Base-by-base conservation (phyloP, 2,329 filamentous ascomycete species). In the Monosporascus sp. region DNA sequence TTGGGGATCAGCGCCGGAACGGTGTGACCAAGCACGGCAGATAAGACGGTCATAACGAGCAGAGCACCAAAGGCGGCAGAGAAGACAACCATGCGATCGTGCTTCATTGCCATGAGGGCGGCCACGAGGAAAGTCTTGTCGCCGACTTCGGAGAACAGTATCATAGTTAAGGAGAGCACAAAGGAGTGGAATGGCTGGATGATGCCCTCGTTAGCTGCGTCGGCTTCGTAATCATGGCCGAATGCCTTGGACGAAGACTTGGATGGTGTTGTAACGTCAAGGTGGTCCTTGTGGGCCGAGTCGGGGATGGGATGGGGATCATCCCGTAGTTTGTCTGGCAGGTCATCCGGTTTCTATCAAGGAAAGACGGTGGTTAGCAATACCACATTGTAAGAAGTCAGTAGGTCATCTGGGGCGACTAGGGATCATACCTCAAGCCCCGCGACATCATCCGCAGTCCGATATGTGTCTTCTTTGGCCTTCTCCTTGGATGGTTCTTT, bases 71-170 rank as follows among this genome's bases (percentile, higher is more conserved):
- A 93, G n/a, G 94, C 94, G 7, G 94, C 91, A 2, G 90, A 89
- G 73, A 99, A 99, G 56, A 99, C 94, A 14, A 97, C 81, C 58
- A 96, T 76, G 50, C 94, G 87, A 57, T 94, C 88, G 65, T 99
- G 93, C 69, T 96, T 94, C 94, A 99, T 99, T 14, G 94, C 94
- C 94, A 99, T 99, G 18, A 99, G 82, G 7, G 92, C 93, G 6
- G 94, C 94, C 22, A 99, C 90, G 44, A 99, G 80, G 76, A 99
- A 99, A 0, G 94, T 99, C 75, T 99, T 99, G 81, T 99, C 94
- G 58, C 94, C 94, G 63, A 99, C 85, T 70, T 99, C 94, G 47
- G 93, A 97, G 63, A 97, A 88, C 57, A 97, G 77, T 64, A 99
- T 99, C 94, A 97, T 99, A 53, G 92, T 93, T 55, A 97, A 84